phyloP scores from a whole-genome alignment of 2,329 filamentous ascomycete species.

The Myriosclerotinia duriaeana region DNA sequence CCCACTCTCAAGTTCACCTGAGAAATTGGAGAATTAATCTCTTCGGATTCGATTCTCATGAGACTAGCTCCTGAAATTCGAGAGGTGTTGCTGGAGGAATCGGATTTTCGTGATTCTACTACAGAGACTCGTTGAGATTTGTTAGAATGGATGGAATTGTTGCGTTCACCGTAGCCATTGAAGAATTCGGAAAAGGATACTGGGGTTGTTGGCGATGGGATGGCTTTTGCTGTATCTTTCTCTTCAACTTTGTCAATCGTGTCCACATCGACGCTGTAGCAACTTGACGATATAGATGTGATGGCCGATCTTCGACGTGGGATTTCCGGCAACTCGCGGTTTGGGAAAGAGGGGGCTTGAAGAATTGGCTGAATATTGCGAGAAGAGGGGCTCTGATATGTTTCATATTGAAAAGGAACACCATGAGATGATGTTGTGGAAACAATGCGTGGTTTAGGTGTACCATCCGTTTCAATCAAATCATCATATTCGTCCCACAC shows the following conservation, averaged over 20 bases:
- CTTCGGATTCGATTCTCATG: conserved; percentile 41
- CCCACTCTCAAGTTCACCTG: conserved; percentile 76
- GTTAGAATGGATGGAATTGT: conserved; percentile 32
- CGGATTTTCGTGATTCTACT: conserved; percentile 30
- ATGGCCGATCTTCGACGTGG: conserved; percentile 19
- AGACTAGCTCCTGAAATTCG: conserved; percentile 28
- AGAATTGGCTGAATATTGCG: neutral
- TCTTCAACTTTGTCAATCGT: conserved; percentile 47
- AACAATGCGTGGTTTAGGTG: conserved; percentile 46
- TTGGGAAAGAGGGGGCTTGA: conserved; percentile 1
- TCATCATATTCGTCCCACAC: conserved; percentile 96
- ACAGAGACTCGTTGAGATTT: conserved; percentile 26
- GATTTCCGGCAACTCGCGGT: conserved; percentile 21
- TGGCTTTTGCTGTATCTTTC: conserved; percentile 45
- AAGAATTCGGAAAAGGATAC: conserved; percentile 48
- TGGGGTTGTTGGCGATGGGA: conserved; percentile 47
- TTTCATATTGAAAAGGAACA: conserved; percentile 56
- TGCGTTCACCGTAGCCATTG: conserved; percentile 45
- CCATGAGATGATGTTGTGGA: conserved; percentile 58
- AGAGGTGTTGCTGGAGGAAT: conserved; percentile 31
- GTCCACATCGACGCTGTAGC: conserved; percentile 56
- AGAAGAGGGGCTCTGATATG: conserved; percentile 41
- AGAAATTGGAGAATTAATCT: conserved; percentile 60
- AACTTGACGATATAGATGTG: conserved; percentile 48
- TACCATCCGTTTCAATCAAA: conserved; percentile 67